Evolutionary conservation across 1,284 basidiomycete genomes (phyloP).

Genomic region (Cutaneotrichosporon sp.): DNA sequence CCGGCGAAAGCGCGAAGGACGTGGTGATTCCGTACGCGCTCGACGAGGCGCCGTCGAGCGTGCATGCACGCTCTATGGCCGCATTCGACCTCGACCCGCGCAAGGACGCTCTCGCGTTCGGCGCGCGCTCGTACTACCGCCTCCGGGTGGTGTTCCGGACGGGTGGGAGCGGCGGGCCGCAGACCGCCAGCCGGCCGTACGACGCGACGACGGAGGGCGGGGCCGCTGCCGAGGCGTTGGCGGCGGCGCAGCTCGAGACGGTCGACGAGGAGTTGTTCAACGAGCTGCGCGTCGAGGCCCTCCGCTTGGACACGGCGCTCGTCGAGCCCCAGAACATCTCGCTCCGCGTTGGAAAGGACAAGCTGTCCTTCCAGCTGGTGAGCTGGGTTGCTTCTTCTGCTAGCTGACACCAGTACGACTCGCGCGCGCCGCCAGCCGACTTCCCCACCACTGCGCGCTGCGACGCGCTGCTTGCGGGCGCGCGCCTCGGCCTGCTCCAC

Average conservation of each 20-base stretch:
- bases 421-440: slow-evolving; percentile 18
- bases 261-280: slow-evolving; percentile 52
- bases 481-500: slow-evolving; percentile 37
- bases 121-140: slow-evolving; percentile 34
- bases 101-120: slow-evolving; percentile 36
- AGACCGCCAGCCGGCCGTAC: slow-evolving; percentile 14
- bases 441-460: slow-evolving; percentile 26
- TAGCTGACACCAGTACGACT: slow-evolving; percentile 35
- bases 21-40: slow-evolving; percentile 52
- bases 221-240: slow-evolving; percentile 27
- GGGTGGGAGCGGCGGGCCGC: slow-evolving; percentile 4
- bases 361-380: slow-evolving; percentile 38
- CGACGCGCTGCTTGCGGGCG: slow-evolving; percentile 36
- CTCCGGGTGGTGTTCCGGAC: slow-evolving; percentile 31
- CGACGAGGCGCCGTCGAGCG: slow-evolving; percentile 41
- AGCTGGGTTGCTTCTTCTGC: slow-evolving; percentile 11
- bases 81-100: slow-evolving; percentile 49
- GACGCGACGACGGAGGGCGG: slow-evolving; percentile 11
- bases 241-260: slow-evolving; percentile 47
- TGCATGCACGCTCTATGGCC: slow-evolving; percentile 41
- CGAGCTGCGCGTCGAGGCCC: slow-evolving; percentile 37
- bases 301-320: slow-evolving; percentile 22
- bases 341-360: slow-evolving; percentile 30
- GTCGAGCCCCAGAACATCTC: slow-evolving; percentile 28
- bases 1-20: slow-evolving; percentile 32